Conservation (phyloP, 768 basidiomycete species). For the Dioszegia aurantiaca region DNA sequence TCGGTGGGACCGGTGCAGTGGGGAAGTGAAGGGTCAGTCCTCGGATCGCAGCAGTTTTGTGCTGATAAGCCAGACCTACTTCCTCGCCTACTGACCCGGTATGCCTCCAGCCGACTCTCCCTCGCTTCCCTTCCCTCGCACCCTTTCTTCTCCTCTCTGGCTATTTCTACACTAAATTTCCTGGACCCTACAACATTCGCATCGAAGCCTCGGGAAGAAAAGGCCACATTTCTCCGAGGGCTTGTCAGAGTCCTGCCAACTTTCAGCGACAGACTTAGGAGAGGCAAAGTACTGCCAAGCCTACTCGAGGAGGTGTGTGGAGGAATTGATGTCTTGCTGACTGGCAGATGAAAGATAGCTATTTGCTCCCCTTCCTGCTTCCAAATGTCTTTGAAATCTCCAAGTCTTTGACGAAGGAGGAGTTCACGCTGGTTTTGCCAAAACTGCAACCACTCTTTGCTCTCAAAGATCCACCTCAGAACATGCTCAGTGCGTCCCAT, state of each 20-base stretch:
- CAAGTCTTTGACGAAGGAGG: constrained; percentile 67
- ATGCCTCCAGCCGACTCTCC: constrained; percentile 68
- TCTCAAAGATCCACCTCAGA: constrained; percentile 93
- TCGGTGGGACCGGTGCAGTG: constrained; percentile 42
- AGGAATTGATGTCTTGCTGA: neutral
- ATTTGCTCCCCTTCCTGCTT: constrained; percentile 88
- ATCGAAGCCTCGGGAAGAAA: constrained; percentile 89
- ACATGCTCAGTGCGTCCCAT: constrained; percentile 66
- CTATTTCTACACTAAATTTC: constrained; percentile 93
- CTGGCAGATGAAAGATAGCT: constrained; percentile 68
- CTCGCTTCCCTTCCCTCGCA: constrained; percentile 77
- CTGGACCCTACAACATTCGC: constrained; percentile 93
- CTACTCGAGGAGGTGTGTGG: constrained; percentile 82
- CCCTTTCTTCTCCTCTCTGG: constrained; percentile 89
- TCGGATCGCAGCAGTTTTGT: neutral
- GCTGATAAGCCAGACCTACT: constrained; percentile 63
- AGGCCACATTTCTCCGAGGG: constrained; percentile 93
- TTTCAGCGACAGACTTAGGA: constrained; percentile 82
- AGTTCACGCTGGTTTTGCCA: constrained; percentile 82
- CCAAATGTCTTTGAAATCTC: constrained; percentile 94
- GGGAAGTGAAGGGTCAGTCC: constrained; percentile 42
- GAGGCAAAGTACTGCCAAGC: constrained; percentile 84
- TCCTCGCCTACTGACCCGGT: constrained; percentile 73
- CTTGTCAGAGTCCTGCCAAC: constrained; percentile 71
- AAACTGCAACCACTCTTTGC: constrained; percentile 84